phyloP scores from a whole-genome alignment of 2,329 filamentous ascomycete species.

The Xylaria digitata region DNA sequence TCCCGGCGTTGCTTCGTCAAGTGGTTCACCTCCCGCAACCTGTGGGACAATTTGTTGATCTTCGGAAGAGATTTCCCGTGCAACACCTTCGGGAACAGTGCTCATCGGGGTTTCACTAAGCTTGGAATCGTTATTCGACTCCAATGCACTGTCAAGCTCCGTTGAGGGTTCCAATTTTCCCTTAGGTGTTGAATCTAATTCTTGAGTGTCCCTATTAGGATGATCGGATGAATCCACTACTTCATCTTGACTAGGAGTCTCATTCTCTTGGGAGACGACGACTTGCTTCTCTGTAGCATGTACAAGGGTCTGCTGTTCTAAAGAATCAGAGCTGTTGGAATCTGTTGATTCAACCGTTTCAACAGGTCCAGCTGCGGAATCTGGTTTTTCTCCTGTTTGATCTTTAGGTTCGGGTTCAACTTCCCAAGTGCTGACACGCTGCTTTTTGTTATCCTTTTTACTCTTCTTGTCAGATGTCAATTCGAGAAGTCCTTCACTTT shows the following conservation, averaged over 20 bases:
- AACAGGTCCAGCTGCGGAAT: constrained; percentile 25
- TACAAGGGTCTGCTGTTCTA: constrained; percentile 7
- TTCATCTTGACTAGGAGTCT: constrained; percentile 9
- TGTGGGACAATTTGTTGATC: constrained; percentile 31
- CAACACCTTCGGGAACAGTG: constrained; percentile 1
- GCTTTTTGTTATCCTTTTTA: constrained; percentile 37
- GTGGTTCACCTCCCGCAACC: constrained; percentile 13
- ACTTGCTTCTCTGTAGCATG: constrained; percentile 2
- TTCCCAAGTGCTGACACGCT: constrained; percentile 32
- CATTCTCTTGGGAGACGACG: neutral
- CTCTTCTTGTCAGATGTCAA: constrained; percentile 13
- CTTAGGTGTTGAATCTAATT: neutral
- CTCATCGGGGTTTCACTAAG: neutral
- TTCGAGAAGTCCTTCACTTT: constrained; percentile 36
- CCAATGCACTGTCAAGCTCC: constrained; percentile 1
- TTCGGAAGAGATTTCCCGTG: constrained; percentile 9
- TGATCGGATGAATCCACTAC: neutral
- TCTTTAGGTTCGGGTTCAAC: constrained; percentile 38
- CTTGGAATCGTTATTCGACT: neutral
- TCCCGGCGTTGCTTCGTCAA: constrained; percentile 18
- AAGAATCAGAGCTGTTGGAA: neutral
- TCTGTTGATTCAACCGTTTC: constrained; percentile 2
- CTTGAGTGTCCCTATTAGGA: constrained; percentile 2
- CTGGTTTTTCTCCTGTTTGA: constrained; percentile 34
- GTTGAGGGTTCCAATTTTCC: neutral